These are phyloP conservation scores for Malassezia caprae DNA, from an alignment of 1,284 basidiomycete genomes.

Conservation along the genomic window DNA sequence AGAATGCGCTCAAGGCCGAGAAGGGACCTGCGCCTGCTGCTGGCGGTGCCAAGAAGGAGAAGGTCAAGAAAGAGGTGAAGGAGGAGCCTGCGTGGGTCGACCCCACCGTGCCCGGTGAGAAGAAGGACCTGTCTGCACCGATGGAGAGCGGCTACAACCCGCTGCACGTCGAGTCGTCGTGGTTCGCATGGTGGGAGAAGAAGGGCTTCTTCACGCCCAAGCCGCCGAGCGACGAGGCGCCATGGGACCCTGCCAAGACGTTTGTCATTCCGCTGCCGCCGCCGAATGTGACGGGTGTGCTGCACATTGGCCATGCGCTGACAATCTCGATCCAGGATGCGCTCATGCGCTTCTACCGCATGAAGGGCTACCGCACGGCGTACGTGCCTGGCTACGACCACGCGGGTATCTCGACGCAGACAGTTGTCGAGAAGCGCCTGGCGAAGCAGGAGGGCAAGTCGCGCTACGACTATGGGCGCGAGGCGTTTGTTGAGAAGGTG, in stretches of 20 bases:
- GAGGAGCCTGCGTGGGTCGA: constrained; percentile 42
- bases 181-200: constrained; percentile 97
- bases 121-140: constrained; percentile 63
- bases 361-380: constrained; percentile 83
- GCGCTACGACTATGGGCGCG: constrained; percentile 85
- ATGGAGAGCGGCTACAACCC: constrained; percentile 91
- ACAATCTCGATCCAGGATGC: constrained; percentile 87
- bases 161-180: constrained; percentile 82
- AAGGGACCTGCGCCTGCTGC: constrained; percentile 21
- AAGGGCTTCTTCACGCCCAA: constrained; percentile 78
- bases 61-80: constrained; percentile 43
- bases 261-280: constrained; percentile 89
- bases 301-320: constrained; percentile 93
- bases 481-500: constrained; percentile 81
- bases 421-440: constrained; percentile 87
- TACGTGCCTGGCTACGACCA: constrained; percentile 96
- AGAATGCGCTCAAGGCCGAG: constrained; percentile 39
- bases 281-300: constrained; percentile 93
- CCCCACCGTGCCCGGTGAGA: constrained; percentile 37
- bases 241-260: constrained; percentile 46
- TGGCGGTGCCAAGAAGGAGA: constrained; percentile 39
- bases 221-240: constrained; percentile 41
- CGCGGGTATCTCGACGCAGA: constrained; percentile 96
- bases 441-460: constrained; percentile 74
- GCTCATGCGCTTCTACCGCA: constrained; percentile 51